Conservation (phyloP, 164 flowering plant genomes). For the Aristolochia californica region DNA sequence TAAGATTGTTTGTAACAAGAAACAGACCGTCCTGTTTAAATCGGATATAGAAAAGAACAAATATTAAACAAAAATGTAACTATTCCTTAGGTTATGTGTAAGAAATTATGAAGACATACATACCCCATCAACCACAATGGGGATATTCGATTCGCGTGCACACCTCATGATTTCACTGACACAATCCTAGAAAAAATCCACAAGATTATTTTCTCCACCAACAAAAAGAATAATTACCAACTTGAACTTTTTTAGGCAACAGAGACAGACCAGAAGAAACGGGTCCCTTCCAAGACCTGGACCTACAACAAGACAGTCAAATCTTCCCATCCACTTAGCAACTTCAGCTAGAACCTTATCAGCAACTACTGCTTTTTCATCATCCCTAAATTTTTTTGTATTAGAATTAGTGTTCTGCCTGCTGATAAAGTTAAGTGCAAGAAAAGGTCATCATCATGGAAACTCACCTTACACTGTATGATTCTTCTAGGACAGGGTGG, state of each 20-base stretch:
- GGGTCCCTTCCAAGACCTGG: slow-evolving; percentile 99
- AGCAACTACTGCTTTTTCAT: slow-evolving; percentile 36
- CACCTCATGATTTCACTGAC: slow-evolving; percentile 70
- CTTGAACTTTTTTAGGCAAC: background rate
- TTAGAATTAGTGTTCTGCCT: slow-evolving; percentile 6
- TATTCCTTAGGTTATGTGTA: background rate
- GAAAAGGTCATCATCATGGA: background rate
- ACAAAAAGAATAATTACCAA: background rate
- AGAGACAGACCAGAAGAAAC: slow-evolving; percentile 65
- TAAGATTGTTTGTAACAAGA: slow-evolving; percentile 75
- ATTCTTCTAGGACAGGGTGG: slow-evolving; percentile 91
- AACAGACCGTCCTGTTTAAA: slow-evolving; percentile 88
- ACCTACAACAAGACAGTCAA: slow-evolving; percentile 93
- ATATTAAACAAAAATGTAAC: background rate
- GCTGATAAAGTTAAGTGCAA: background rate
- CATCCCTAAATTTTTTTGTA: slow-evolving; percentile 42
- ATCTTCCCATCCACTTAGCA: slow-evolving; percentile 94
- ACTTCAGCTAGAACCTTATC: slow-evolving; percentile 64
- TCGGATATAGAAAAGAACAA: background rate
- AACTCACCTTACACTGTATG: slow-evolving; percentile 67
- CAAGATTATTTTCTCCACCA: background rate
- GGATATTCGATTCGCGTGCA: slow-evolving; percentile 66
- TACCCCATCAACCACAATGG: slow-evolving; percentile 96
- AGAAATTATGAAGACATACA: slow-evolving; percentile 4
- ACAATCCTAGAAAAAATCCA: slow-evolving; percentile 51